Conservation (phyloP, 768 basidiomycete genomes). For the Scleroderma bovista region DNA sequence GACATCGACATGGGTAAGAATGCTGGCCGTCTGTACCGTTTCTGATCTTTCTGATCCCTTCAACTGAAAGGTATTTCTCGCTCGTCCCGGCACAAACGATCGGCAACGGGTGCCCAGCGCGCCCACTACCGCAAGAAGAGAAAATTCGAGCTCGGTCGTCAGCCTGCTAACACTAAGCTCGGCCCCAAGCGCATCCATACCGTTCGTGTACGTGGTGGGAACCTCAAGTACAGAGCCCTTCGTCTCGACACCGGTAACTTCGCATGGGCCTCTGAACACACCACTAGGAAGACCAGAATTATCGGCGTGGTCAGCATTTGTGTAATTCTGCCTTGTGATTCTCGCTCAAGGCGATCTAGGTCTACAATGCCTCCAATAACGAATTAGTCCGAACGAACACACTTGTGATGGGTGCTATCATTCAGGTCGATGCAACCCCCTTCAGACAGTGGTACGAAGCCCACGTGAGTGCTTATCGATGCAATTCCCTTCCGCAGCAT, state of each 20-base stretch:
- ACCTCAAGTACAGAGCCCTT: constrained; percentile 91
- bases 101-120: constrained; percentile 86
- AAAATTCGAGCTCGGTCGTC: constrained; percentile 99
- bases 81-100: constrained; percentile 95
- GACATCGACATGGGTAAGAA: constrained; percentile 72
- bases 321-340: background rate
- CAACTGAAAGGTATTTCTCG: constrained; percentile 82
- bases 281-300: constrained; percentile 93
- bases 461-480: constrained; percentile 59
- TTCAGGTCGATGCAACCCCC: constrained; percentile 96
- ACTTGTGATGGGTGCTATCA: constrained; percentile 93
- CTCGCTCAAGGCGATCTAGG: constrained; percentile 38
- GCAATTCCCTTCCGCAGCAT: background rate
- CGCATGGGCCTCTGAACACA: constrained; percentile 95
- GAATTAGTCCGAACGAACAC: constrained; percentile 99
- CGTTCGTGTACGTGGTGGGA: constrained; percentile 94
- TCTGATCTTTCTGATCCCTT: constrained; percentile 5
- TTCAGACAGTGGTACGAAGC: constrained; percentile 99
- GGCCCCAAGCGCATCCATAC: constrained; percentile 93
- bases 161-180: constrained; percentile 95
- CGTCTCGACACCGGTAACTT: constrained; percentile 97
- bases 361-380: constrained; percentile 99
- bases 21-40: constrained; percentile 16
- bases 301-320: constrained; percentile 79
- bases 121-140: constrained; percentile 99